Conservation (phyloP, 2,329 filamentous ascomycete species). For the Septoria linicola region DNA sequence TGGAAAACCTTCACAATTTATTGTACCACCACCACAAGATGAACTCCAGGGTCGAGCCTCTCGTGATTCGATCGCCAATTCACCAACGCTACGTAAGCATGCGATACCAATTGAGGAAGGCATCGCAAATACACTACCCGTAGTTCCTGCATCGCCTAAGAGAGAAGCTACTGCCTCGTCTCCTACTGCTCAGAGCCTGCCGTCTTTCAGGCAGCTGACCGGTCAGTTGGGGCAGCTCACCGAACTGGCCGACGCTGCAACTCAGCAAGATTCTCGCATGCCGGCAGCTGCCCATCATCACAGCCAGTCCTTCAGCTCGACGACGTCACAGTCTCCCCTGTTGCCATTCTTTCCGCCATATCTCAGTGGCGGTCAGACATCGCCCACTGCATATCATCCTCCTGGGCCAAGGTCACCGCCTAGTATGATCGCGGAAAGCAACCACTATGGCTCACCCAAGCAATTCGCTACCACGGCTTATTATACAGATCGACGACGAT, state of each 20-base stretch:
- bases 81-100: slow-evolving; percentile 29
- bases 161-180: slow-evolving; percentile 25
- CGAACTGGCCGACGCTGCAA: slow-evolving; percentile 39
- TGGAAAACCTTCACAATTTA: slow-evolving; percentile 7
- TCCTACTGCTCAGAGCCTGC: slow-evolving; percentile 31
- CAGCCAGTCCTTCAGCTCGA: slow-evolving; percentile 33
- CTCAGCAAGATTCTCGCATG: slow-evolving; percentile 25
- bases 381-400: slow-evolving; percentile 26
- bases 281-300: slow-evolving; percentile 27
- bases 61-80: slow-evolving; percentile 25
- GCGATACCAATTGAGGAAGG: slow-evolving; percentile 21
- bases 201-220: slow-evolving; percentile 37
- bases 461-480: slow-evolving; percentile 24
- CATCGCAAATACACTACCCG: slow-evolving; percentile 28
- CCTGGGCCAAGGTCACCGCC: slow-evolving; percentile 30
- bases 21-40: slow-evolving; percentile 4
- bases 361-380: slow-evolving; percentile 30
- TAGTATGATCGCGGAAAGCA: slow-evolving; percentile 27
- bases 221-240: slow-evolving; percentile 46
- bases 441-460: slow-evolving; percentile 31
- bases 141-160: slow-evolving; percentile 27
- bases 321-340: slow-evolving; percentile 33
- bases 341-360: slow-evolving; percentile 29
- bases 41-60: slow-evolving; percentile 5
- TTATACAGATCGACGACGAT: slow-evolving; percentile 27